Evolutionary conservation across 352 stramenopile species (phyloP), one percentile per base, ranked within the genome.

Genomic region (Pythium aristosporum): DNA sequence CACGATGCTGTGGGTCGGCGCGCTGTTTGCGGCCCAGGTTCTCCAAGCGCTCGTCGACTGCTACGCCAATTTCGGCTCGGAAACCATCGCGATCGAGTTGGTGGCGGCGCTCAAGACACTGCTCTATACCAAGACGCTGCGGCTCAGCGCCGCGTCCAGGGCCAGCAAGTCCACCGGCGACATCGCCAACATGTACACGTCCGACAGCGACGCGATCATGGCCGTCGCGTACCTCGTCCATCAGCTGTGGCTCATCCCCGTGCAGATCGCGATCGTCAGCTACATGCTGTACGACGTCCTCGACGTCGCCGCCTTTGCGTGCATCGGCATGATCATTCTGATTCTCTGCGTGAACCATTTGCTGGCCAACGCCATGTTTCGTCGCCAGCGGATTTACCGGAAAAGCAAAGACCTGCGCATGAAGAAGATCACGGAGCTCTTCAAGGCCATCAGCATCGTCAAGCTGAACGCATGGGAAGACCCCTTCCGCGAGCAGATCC

Each of bases 391-490:
- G 11, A 61, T 67, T 8, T 63, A 68, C 20, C 65, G 71, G 16
- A 43, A 25, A 12, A 57, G 63, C 41, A 79, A 80, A 48, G 74
- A 89, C 42, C 30, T 58, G n/a, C 66, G 81, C 21, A 81, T 89
- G 74, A 84, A 87, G 61, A 63, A 72, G 21, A 59, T 91, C 4
- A 77, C 76, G 23, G 80, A 91, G 71, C 48, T 65, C 25, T 65
- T 65, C 58, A 58, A 65, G 43, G 73, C 76, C 13, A 97, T 98
- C 59, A 77, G 83, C 30, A 92, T 97, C 58, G 87, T 98, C 76
- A 98, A 98, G 73, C 90, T 97, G 51, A 97, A 97, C 72, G 87
- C 88, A 1, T 98, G 88, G 89, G 92, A 98, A 61, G 56, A 79
- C 36, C 82, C 85, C 5, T 94, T 98, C 70, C 73, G 73, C n/a